Base-by-base conservation (phyloP, 2,329 filamentous ascomycete genomes). In the Penicillium oxalicum region DNA sequence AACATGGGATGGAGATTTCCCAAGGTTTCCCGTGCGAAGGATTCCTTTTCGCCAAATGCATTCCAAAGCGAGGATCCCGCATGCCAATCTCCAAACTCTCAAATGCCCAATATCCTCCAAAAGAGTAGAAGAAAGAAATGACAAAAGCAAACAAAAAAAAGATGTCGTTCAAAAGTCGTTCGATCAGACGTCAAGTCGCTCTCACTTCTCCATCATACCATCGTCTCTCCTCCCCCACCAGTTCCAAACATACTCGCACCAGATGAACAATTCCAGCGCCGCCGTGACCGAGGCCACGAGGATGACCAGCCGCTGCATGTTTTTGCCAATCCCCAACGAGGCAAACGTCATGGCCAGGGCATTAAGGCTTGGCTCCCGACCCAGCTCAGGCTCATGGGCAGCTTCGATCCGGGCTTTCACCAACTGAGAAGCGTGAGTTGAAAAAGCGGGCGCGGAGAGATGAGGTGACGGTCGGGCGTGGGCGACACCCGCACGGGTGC, bases 161-260 rank as follows among this genome's bases (percentile, higher is more conserved):
- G 7, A 9, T 38, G 18, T 24, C 13, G 24, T 24, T 18, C 36
- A 9, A 9, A 35, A 8, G 24, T 18, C 40, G 26, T 26, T 18
- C 18, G n/a, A 8, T 5, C 40, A 25, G n/a, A 34, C 6, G 24
- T 34, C 40, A 25, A 18, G 24, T 26, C 24, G 4, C 40, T 4
- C 25, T 8, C 29, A 25, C 36, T 34, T 35, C n/a, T 51, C 25
- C 18, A 47, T 25, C n/a, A 18, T 27, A 39, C 50, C 47, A 1
- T 45, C 48, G 12, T 53, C 44, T 11, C 45, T 29, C 0, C 36
- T 44, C 11, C 47, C 50, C 47, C 48, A 53, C 50, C 50, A 53
- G 3, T 45, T 34, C 50, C 50, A 53, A n/a, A 41, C 36, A n/a
- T 40, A 37, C 35, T 49, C 44, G 7, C 50, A 42, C 40, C 43